phyloP scores from a whole-genome alignment of 345 rosid genomes.

The Camelina neglecta region DNA sequence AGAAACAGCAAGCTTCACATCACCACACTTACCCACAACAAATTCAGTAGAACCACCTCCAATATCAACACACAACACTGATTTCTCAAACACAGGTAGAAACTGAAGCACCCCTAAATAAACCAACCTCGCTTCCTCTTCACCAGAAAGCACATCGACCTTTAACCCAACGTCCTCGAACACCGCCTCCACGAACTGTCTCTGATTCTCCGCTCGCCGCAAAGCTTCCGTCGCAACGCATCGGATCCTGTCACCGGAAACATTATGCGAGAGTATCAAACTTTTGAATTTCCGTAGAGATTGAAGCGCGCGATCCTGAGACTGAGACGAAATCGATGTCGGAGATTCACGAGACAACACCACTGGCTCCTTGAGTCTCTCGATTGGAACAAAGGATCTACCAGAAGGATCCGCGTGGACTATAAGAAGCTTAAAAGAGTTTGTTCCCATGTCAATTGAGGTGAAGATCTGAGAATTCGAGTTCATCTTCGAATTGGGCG shows the following conservation, averaged over 20 bases:
- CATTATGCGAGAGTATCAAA: constrained; percentile 48
- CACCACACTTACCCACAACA: constrained; percentile 59
- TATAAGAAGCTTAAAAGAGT: constrained; percentile 70
- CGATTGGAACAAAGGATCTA: constrained; percentile 52
- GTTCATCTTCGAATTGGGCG: constrained; percentile 30
- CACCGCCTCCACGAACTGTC: constrained; percentile 47
- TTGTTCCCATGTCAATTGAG: constrained; percentile 74
- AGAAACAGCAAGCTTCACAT: constrained; percentile 53
- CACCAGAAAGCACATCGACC: constrained; percentile 59
- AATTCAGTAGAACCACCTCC: constrained; percentile 86
- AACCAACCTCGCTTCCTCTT: constrained; percentile 64
- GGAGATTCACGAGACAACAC: constrained; percentile 59
- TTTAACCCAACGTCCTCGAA: constrained; percentile 48
- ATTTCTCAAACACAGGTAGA: constrained; percentile 56
- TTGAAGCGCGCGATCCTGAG: constrained; percentile 51
- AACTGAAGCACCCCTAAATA: constrained; percentile 72
- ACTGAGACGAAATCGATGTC: constrained; percentile 49
- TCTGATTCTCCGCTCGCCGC: constrained; percentile 55
- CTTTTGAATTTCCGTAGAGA: constrained; percentile 51
- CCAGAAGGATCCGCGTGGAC: constrained; percentile 60
- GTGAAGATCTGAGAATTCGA: constrained; percentile 53
- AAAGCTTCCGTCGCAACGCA: constrained; percentile 76
- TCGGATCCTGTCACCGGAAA: constrained; percentile 42
- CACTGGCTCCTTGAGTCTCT: constrained; percentile 53
- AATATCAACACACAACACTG: constrained; percentile 59